Evolutionary conservation across 2,329 filamentous ascomycete genomes (phyloP).

Genomic region (Ceratocystiopsis brevicomis): DNA sequence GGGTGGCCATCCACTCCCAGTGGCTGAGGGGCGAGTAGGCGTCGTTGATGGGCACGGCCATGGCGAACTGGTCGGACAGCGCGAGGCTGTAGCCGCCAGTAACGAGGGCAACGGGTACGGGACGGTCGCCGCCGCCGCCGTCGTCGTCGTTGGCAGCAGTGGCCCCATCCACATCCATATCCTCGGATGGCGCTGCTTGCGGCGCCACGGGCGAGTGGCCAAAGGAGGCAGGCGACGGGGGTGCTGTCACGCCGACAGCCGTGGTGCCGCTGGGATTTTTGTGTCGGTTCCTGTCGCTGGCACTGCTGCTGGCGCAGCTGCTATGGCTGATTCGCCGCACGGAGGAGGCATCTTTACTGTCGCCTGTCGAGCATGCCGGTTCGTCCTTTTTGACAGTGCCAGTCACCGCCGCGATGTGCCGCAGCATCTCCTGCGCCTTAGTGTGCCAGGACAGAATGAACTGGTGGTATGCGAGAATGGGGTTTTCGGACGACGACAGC

Average conservation of each 20-base stretch:
- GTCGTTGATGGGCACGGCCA: constrained; percentile 54
- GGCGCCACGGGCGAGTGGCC: background rate
- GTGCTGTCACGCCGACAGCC: no score
- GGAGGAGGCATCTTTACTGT: no score
- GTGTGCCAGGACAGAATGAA: constrained; percentile 57
- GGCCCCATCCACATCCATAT: no score
- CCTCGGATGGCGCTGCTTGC: no score
- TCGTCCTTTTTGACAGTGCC: no score
- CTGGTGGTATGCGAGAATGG: constrained; percentile 42
- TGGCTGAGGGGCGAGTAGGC: constrained; percentile 70
- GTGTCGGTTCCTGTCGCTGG: no score
- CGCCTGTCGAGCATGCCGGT: no score
- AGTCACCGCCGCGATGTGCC: constrained; percentile 21
- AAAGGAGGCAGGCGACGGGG: background rate
- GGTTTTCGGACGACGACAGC: constrained; percentile 8
- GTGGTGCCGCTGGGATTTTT: no score
- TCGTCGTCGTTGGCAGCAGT: no score
- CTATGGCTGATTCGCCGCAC: no score
- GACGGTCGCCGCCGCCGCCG: background rate
- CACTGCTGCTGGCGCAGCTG: no score
- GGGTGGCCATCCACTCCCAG: constrained; percentile 91
- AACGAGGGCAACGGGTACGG: constrained; percentile 53
- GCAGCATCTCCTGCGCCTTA: constrained; percentile 51
- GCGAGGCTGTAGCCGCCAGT: constrained; percentile 65
- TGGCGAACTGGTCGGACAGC: constrained; percentile 57